Percentiles rank a stretch among this genome's conserved stretches.
These are phyloP conservation scores for Hypsizygus marmoreus DNA, from an alignment of 768 basidiomycete genomes.

Conservation along the genomic window DNA sequence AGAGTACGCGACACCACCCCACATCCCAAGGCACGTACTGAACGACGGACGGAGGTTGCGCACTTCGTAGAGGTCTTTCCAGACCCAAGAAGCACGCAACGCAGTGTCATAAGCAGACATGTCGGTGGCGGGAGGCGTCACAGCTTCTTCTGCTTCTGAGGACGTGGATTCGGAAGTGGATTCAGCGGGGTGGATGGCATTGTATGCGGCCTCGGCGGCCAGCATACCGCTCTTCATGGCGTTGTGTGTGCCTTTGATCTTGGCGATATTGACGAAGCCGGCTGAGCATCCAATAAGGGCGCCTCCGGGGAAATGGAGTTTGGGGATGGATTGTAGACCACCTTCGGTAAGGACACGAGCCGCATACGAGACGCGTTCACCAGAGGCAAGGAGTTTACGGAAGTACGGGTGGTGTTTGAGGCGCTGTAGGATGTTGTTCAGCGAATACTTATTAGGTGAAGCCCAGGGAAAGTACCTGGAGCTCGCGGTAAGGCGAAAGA, in stretches of 20 bases:
- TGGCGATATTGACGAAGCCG: constrained; percentile 94
- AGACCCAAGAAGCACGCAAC: constrained; percentile 81
- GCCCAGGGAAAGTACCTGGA: constrained; percentile 69
- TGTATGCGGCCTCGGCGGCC: constrained; percentile 86
- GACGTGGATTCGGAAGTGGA: constrained; percentile 13
- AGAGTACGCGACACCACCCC: constrained; percentile 87
- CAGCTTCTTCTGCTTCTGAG: constrained; percentile 22
- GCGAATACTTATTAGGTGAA: background rate
- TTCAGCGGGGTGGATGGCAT: constrained; percentile 46
- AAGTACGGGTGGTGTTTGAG: constrained; percentile 99
- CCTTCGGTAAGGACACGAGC: constrained; percentile 92
- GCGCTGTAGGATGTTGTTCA: constrained; percentile 31
- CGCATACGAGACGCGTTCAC: constrained; percentile 82
- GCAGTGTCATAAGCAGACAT: constrained; percentile 73
- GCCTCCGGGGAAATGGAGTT: constrained; percentile 87
- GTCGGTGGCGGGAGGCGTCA: too few species aligned
- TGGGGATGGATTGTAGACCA: constrained; percentile 88
- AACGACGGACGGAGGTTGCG: constrained; percentile 92
- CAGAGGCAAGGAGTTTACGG: constrained; percentile 73
- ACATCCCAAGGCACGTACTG: constrained; percentile 74
- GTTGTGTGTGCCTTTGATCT: constrained; percentile 98
- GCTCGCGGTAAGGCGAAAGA: constrained; percentile 86
- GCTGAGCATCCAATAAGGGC: constrained; percentile 95
- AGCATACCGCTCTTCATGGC: constrained; percentile 99
- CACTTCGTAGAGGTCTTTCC: constrained; percentile 84